Evolutionary conservation across 345 rosid genomes (phyloP).

Genomic region (Gossypium australe): DNA sequence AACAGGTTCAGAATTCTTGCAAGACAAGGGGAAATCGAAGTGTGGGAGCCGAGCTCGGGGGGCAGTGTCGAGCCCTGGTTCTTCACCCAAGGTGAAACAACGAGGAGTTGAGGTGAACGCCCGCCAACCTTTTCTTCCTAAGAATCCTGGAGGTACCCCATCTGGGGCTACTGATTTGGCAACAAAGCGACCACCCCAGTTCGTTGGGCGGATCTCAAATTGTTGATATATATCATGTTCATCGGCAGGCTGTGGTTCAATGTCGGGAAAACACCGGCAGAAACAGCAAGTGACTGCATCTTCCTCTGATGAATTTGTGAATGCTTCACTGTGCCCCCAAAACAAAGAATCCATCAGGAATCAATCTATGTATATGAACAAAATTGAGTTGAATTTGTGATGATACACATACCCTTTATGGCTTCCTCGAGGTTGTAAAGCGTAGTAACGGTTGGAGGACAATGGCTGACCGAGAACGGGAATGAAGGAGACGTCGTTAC

Average conservation of each 20-base stretch:
- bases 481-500: slow-evolving; percentile 20
- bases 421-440: slow-evolving; percentile 15
- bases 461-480: slow-evolving; percentile 39
- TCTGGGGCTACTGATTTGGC: slow-evolving; percentile 38
- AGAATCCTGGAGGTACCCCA: slow-evolving; percentile 37
- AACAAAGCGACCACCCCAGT: not conserved
- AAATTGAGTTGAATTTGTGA: no score
- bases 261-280: slow-evolving; percentile 16
- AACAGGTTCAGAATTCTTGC: slow-evolving; percentile 9
- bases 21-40: slow-evolving; percentile 19
- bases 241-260: slow-evolving; percentile 22
- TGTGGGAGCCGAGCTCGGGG: slow-evolving; percentile 33
- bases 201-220: slow-evolving; percentile 16
- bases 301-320: slow-evolving; percentile 19
- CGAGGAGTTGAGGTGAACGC: slow-evolving; percentile 12
- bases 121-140: slow-evolving; percentile 43
- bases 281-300: slow-evolving; percentile 31
- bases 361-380: no score
- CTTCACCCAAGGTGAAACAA: slow-evolving; percentile 27
- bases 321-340: slow-evolving; percentile 25
- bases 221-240: slow-evolving; percentile 25
- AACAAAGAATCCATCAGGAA: not conserved
- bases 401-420: slow-evolving; percentile 19
- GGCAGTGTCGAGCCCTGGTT: slow-evolving; percentile 34
- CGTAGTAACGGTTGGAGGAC: slow-evolving; percentile 32